These are phyloP conservation scores for Ogataea ganodermae DNA, from an alignment of 805 yeast genomes.

Conservation along the genomic window DNA sequence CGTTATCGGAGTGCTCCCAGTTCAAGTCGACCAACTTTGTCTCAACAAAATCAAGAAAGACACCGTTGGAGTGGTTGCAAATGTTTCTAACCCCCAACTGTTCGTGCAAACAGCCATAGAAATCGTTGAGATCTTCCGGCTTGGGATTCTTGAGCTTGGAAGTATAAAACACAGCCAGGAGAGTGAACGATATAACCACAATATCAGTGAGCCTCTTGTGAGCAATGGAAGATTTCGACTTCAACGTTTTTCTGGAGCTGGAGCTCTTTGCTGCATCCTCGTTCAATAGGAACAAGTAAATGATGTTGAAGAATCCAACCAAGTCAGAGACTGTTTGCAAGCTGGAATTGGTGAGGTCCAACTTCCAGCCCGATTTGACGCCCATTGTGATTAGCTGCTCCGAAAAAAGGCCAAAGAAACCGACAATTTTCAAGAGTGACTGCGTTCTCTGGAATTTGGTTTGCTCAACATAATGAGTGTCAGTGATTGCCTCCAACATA, in stretches of 20 bases:
- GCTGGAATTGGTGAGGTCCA: conserved; percentile 9
- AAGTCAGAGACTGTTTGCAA: conserved; percentile 25
- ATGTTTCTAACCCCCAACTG: conserved; percentile 68
- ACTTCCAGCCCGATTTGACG: conserved; percentile 38
- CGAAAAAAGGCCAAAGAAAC: conserved; percentile 55
- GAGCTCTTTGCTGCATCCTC: conserved; percentile 51
- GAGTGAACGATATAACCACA: conserved; percentile 40
- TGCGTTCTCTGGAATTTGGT: conserved; percentile 40
- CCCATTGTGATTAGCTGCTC: conserved; percentile 37
- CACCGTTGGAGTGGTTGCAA: conserved; percentile 67
- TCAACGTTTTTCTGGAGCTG: conserved; percentile 42
- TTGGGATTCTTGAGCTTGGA: conserved; percentile 12
- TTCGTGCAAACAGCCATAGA: conserved; percentile 66
- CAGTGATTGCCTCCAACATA: conserved; percentile 41
- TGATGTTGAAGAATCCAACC: conserved; percentile 40
- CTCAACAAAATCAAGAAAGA: conserved; percentile 62
- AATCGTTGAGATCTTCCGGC: conserved; percentile 39
- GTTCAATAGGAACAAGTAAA: conserved; percentile 51
- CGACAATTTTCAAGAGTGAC: conserved; percentile 50
- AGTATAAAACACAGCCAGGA: conserved; percentile 42
- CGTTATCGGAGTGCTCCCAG: conserved; percentile 55
- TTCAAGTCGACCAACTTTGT: conserved; percentile 47
- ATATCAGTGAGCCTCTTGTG: conserved; percentile 49
- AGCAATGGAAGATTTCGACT: conserved; percentile 43
- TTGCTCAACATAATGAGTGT: conserved; percentile 25